Percentiles rank a stretch among this genome's conserved stretches.
phyloP scores from a whole-genome alignment of 2,329 filamentous ascomycete species.

The Gnomoniopsis sp. region DNA sequence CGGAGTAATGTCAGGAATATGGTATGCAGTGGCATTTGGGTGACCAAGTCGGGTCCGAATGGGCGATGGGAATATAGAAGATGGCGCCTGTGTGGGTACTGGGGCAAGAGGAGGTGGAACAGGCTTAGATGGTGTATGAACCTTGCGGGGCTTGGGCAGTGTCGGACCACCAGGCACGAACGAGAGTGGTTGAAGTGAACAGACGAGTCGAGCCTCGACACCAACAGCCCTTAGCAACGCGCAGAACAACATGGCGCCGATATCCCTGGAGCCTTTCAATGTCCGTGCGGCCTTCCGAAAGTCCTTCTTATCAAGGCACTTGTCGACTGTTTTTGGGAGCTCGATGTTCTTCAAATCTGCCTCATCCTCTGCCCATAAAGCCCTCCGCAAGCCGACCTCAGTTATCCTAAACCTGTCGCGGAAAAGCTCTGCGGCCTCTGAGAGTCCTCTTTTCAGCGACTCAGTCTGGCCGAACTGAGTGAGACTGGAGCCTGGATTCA shows the following conservation, averaged over 20 bases:
- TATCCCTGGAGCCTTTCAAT: constrained; percentile 78
- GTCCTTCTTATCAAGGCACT: constrained; percentile 65
- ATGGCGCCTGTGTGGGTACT: constrained; percentile 15
- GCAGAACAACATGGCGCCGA: constrained; percentile 89
- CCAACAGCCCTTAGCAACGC: constrained; percentile 80
- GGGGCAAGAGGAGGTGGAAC: not conserved
- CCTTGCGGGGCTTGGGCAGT: constrained; percentile 38
- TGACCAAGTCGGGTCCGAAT: constrained; percentile 50
- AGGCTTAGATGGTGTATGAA: constrained; percentile 27
- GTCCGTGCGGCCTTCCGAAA: constrained; percentile 68
- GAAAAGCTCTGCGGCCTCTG: constrained; percentile 65
- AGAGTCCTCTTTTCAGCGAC: constrained; percentile 76
- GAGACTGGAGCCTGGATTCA: constrained; percentile 65
- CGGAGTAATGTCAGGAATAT: constrained; percentile 39
- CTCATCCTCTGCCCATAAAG: constrained; percentile 71
- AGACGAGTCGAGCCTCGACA: constrained; percentile 78
- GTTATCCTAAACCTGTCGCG: constrained; percentile 67
- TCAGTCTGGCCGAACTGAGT: constrained; percentile 74
- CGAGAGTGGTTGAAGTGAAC: constrained; percentile 80
- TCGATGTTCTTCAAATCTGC: constrained; percentile 58
- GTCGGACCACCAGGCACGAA: constrained; percentile 56
- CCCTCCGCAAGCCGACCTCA: constrained; percentile 64
- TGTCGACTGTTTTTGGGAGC: constrained; percentile 62
- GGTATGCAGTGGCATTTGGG: constrained; percentile 50
- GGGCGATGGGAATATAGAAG: constrained; percentile 32